Conservation (phyloP, 2,329 filamentous ascomycete genomes). For the Fusarium armeniacum region DNA sequence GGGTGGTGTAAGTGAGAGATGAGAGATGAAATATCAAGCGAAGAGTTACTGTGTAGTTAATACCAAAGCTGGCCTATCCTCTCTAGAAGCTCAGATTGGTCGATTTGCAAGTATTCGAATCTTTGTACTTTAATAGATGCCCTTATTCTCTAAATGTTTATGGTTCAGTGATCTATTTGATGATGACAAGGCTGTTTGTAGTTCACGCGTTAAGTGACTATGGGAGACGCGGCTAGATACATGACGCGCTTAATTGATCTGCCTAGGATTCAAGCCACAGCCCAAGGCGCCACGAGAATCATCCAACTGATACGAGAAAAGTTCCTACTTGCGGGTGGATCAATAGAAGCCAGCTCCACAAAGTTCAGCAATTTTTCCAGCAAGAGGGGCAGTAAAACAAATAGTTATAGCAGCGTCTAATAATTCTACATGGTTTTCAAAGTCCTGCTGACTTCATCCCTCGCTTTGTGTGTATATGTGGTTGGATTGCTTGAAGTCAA, state of each 20-base stretch:
- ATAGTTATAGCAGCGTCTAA: background rate
- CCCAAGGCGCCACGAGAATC: conserved; percentile 9
- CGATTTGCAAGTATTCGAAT: background rate
- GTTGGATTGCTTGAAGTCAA: too few species aligned
- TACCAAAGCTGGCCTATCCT: background rate
- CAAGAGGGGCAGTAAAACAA: background rate
- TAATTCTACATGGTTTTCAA: too few species aligned
- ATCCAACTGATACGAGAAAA: background rate
- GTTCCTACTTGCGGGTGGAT: background rate
- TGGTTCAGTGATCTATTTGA: conserved; percentile 16
- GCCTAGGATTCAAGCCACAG: conserved; percentile 20
- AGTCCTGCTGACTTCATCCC: too few species aligned
- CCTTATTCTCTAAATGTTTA: background rate
- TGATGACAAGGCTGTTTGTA: conserved; percentile 4
- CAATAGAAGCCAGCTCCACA: background rate
- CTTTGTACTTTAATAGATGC: background rate
- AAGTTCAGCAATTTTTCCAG: background rate
- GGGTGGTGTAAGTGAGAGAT: conserved; percentile 32
- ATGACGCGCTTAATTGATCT: conserved; percentile 31
- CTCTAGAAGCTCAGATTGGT: too few species aligned
- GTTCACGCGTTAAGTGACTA: conserved; percentile 29
- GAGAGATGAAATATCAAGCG: background rate
- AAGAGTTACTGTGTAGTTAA: background rate
- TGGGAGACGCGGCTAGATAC: conserved; percentile 18
- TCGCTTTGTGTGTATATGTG: too few species aligned